Evolutionary conservation across 805 yeast genomes (phyloP).

Genomic region (Metschnikowia arizonensis): DNA sequence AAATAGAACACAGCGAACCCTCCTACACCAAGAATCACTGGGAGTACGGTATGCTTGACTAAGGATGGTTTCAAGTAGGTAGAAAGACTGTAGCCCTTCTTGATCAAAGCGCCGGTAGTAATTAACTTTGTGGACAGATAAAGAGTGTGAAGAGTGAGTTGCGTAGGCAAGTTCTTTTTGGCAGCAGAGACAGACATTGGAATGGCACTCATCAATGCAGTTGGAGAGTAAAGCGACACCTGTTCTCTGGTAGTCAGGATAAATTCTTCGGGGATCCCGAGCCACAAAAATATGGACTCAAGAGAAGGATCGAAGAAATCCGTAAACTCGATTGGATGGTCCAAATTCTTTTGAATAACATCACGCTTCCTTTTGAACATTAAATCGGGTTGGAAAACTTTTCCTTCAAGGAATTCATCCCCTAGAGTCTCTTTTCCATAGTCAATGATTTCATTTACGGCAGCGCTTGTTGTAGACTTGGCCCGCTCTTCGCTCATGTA

Average conservation of each 20-base stretch:
- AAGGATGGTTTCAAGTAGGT: slow-evolving; percentile 35
- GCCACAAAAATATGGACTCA: slow-evolving; percentile 51
- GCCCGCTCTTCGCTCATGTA: slow-evolving; percentile 65
- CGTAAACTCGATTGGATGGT: slow-evolving; percentile 54
- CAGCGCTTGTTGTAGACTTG: slow-evolving; percentile 50
- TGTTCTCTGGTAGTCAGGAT: slow-evolving; percentile 27
- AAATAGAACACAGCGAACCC: slow-evolving; percentile 58
- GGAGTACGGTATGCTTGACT: slow-evolving; percentile 48
- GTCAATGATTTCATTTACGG: slow-evolving; percentile 58
- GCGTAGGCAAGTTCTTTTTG: slow-evolving; percentile 32
- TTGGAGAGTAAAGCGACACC: slow-evolving; percentile 32
- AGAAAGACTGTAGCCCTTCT: slow-evolving; percentile 32
- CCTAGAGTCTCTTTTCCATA: slow-evolving; percentile 66
- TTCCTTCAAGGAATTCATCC: slow-evolving; percentile 54
- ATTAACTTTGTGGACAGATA: slow-evolving; percentile 39
- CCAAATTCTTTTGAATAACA: slow-evolving; percentile 51
- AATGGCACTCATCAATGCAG: slow-evolving; percentile 25
- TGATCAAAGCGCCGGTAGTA: slow-evolving; percentile 41
- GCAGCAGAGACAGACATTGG: slow-evolving; percentile 30
- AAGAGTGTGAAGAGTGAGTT: slow-evolving; percentile 37
- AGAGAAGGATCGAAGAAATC: slow-evolving; percentile 80
- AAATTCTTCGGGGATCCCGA: slow-evolving; percentile 35
- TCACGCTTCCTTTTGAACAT: slow-evolving; percentile 84
- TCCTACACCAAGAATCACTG: slow-evolving; percentile 47
- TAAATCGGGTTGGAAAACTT: slow-evolving; percentile 61